Conservation (phyloP, 2,329 filamentous ascomycete species). For the Colletotrichum camelliae region DNA sequence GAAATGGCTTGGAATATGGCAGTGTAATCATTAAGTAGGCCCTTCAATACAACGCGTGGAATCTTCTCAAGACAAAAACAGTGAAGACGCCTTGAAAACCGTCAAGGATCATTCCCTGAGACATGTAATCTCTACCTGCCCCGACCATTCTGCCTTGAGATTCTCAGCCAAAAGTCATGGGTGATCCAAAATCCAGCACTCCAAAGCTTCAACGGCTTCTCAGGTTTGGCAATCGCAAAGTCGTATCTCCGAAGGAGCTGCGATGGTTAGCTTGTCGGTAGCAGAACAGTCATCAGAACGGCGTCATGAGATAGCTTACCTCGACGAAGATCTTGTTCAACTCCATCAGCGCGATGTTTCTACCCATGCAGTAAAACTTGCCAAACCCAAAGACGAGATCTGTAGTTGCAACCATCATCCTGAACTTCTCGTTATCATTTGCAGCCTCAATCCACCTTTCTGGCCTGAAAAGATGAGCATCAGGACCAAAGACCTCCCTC, state of each 20-base stretch:
- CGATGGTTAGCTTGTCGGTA: background rate
- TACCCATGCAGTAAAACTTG: constrained; percentile 48
- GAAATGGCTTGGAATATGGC: background rate
- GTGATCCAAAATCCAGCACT: constrained; percentile 27
- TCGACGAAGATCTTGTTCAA: constrained; percentile 49
- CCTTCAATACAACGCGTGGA: background rate
- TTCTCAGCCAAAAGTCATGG: constrained; percentile 27
- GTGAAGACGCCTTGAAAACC: background rate
- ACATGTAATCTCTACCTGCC: background rate
- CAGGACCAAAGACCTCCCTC: constrained; percentile 45
- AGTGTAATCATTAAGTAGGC: background rate
- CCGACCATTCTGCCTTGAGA: constrained; percentile 1
- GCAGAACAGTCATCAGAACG: background rate
- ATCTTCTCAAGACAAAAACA: background rate
- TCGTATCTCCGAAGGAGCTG: constrained; percentile 27
- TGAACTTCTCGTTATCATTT: constrained; percentile 32
- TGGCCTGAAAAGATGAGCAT: constrained; percentile 49
- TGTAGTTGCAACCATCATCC: constrained; percentile 38
- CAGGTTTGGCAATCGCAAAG: constrained; percentile 22
- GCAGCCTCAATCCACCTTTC: constrained; percentile 52
- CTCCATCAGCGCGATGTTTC: constrained; percentile 48
- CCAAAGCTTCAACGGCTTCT: constrained; percentile 22
- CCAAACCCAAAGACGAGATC: constrained; percentile 50
- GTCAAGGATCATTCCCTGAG: background rate
- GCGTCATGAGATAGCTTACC: constrained; percentile 35